Conservation (phyloP, 768 basidiomycete genomes). For the Austroboletus festivus region DNA sequence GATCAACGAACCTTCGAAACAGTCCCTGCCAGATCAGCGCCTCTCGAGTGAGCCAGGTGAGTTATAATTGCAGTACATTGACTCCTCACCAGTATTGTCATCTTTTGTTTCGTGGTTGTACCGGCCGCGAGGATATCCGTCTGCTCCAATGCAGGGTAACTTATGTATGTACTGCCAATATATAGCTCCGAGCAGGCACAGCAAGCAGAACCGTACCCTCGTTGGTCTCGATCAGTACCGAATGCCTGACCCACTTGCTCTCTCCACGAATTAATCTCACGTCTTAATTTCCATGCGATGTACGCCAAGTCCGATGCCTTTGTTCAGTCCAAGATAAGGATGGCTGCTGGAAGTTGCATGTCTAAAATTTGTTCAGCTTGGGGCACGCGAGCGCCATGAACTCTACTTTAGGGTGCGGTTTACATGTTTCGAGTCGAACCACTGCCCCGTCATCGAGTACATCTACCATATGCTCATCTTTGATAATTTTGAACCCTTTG, state of each 20-base stretch:
- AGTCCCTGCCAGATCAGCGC: constrained; percentile 17
- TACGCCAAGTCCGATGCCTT: not conserved
- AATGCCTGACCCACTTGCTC: constrained; percentile 6
- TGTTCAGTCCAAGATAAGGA: not conserved
- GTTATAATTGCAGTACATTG: constrained; percentile 8
- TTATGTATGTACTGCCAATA: constrained; percentile 23
- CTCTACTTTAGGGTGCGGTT: constrained; percentile 1
- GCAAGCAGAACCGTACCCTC: constrained; percentile 20
- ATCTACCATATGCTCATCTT: constrained; percentile 7
- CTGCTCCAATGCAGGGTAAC: constrained; percentile 14
- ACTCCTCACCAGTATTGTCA: constrained; percentile 30
- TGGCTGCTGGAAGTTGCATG: not conserved
- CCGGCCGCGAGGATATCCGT: constrained; percentile 24
- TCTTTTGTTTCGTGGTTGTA: constrained; percentile 22
- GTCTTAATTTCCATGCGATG: constrained; percentile 18
- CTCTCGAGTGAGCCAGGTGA: constrained; percentile 15
- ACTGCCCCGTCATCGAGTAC: not conserved
- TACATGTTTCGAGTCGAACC: constrained; percentile 10
- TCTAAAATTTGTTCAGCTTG: not conserved
- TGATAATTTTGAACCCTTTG: constrained; percentile 8
- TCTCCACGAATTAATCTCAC: constrained; percentile 15
- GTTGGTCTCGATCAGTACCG: constrained; percentile 10
- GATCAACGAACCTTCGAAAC: constrained; percentile 21
- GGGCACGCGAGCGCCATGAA: constrained; percentile 2
- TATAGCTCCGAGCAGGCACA: constrained; percentile 13